Evolutionary conservation across 1,284 basidiomycete genomes (phyloP), one percentile per base, ranked within the genome.

Genomic region (Heterobasidion annosum): DNA sequence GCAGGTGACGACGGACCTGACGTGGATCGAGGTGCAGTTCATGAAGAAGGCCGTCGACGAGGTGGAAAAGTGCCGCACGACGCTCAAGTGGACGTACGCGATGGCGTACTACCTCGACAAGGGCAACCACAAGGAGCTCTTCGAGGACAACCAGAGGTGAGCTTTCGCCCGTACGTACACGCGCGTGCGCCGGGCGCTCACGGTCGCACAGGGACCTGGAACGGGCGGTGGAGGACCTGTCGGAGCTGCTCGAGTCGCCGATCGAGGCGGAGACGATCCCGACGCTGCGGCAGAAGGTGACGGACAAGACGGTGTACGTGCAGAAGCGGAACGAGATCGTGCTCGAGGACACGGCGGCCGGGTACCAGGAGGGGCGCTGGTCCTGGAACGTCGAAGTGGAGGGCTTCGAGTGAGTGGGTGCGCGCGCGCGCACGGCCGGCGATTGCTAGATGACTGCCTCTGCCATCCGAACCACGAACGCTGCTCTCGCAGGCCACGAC

Each of bases 21-120:
- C 93, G 3, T 99, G 96, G 96, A 98, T 98, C 62, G 95, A 99
- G 72, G 95, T 95, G 37, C 96, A 98, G 70, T 99, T 99, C 72
- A 93, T 98, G 75, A 93, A 93, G 73, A 95, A 96, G 70, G 96
- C 96, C 0, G 93, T 98, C 2, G 94, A 98, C 64, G 87, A 88
- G 63, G 85, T 92, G 9, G 83, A 87, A 60, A 88, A 88, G 67
- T 98, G 95, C 66, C 85, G 96, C 37, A 93, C 87, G 77, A 98
- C 96, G 46, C 82, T 99, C 59, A 98, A 98, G 72, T 99, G 97
- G 96, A 98, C 95, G 15, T 99, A 99, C 66, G 91, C 92, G n/a
- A 98, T 99, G 95, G 96, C 95, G 12, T 99, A 94, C 74, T 99
- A 98, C 62, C 76, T 90, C 35, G 81, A 83, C 55, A 85, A 82